A percentile compares a stretch with the other conserved stretches of the same genome.
Conservation (phyloP, 768 basidiomycete species). For the Naganishia randhawae region DNA sequence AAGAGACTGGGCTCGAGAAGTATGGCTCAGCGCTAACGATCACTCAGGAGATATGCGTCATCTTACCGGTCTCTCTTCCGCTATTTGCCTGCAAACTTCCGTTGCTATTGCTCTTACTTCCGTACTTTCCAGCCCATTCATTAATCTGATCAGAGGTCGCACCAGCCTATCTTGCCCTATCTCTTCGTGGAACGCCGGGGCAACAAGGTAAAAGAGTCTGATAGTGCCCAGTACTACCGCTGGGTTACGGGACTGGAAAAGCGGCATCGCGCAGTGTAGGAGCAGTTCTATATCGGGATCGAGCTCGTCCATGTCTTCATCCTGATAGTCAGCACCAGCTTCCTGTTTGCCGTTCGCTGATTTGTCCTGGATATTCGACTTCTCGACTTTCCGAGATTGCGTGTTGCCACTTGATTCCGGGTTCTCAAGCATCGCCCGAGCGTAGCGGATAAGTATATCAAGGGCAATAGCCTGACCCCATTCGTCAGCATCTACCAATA, state of each 20-base stretch:
- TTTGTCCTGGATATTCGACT: conserved; percentile 3
- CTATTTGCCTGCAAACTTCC: conserved; percentile 66
- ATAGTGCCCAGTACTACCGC: conserved; percentile 77
- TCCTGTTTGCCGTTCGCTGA: conserved; percentile 37
- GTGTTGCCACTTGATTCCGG: conserved; percentile 35
- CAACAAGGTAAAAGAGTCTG: conserved; percentile 70
- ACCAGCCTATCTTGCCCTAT: conserved; percentile 57
- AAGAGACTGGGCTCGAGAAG: conserved; percentile 52
- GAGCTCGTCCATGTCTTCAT: conserved; percentile 63
- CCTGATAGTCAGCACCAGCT: conserved; percentile 14
- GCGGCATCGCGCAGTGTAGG: conserved; percentile 65
- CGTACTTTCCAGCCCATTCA: conserved; percentile 53
- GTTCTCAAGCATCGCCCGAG: conserved; percentile 68
- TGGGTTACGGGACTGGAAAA: conserved; percentile 81
- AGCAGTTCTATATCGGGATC: conserved; percentile 67
- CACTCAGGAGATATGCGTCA: background rate
- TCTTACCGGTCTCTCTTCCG: conserved; percentile 64
- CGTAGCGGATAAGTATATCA: conserved; percentile 75
- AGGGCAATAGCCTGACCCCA: conserved; percentile 88
- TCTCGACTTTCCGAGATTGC: background rate
- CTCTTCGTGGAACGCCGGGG: conserved; percentile 50
- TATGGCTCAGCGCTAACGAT: background rate
- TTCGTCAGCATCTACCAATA: conserved; percentile 88
- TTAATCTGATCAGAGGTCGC: conserved; percentile 69
- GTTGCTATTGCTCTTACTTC: conserved; percentile 74